A percentile compares a stretch with the other conserved stretches of the same genome.
Conservation (phyloP, 805 yeast genomes). For the Crinitomyces ghanaensis region DNA sequence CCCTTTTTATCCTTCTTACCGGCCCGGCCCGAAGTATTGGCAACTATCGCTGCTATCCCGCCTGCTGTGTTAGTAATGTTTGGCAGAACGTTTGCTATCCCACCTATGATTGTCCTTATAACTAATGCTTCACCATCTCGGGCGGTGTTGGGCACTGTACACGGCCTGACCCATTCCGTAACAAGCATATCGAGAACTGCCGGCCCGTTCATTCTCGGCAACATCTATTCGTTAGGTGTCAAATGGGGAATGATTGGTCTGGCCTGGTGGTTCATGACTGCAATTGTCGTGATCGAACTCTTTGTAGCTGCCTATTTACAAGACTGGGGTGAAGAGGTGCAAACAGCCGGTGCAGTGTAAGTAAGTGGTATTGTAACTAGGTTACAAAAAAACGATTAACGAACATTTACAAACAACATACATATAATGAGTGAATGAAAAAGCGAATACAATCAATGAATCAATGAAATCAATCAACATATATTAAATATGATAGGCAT, state of each 20-base stretch:
- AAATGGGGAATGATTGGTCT: conserved; percentile 12
- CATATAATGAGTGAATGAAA: not conserved
- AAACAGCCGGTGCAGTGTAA: too few species aligned
- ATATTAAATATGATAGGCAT: conserved; percentile 17
- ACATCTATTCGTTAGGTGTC: conserved; percentile 17
- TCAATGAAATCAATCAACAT: too few species aligned
- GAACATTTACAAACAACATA: not conserved
- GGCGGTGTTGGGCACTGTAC: conserved; percentile 18
- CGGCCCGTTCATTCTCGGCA: conserved; percentile 18
- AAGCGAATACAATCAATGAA: not conserved
- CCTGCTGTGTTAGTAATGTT: conserved; percentile 13
- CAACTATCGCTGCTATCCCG: conserved; percentile 6
- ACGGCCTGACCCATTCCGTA: conserved; percentile 17
- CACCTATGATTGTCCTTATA: conserved; percentile 18
- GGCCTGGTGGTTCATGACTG: conserved; percentile 20
- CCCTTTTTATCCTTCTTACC: conserved; percentile 32
- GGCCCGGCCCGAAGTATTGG: conserved; percentile 7
- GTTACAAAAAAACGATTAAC: conserved; percentile 2
- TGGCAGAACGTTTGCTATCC: conserved; percentile 18
- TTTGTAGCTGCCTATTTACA: conserved; percentile 11
- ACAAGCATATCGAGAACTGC: conserved; percentile 14
- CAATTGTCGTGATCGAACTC: conserved; percentile 12
- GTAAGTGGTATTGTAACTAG: too few species aligned
- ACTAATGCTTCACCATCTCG: conserved; percentile 19
- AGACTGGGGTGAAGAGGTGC: conserved; percentile 16